Evolutionary conservation across 768 basidiomycete species (phyloP).

Genomic region (Kwoniella botswanensis): DNA sequence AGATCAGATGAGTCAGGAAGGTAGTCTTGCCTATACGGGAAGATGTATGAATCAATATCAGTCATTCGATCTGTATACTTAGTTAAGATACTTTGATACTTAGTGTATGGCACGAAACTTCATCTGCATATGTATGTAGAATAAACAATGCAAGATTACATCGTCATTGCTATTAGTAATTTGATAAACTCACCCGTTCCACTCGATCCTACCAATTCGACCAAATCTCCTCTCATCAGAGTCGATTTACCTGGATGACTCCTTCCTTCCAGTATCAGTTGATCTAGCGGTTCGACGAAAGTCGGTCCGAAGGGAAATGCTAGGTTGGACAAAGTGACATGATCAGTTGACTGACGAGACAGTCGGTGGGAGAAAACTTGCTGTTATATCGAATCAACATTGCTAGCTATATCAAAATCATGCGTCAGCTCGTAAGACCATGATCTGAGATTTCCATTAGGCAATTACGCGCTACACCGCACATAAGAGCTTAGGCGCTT

Average conservation of each 20-base stretch:
- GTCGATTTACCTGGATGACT: slow-evolving; percentile 41
- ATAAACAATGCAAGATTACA: too few species aligned
- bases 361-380: slow-evolving; percentile 17
- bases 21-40: slow-evolving; percentile 44
- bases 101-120: too few species aligned
- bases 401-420: slow-evolving; percentile 20
- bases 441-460: background rate
- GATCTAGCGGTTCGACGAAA: slow-evolving; percentile 41
- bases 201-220: slow-evolving; percentile 43
- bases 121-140: too few species aligned
- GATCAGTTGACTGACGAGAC: too few species aligned
- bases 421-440: background rate
- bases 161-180: too few species aligned
- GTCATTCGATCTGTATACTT: background rate
- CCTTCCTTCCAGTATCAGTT: slow-evolving; percentile 28
- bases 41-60: background rate
- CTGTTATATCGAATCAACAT: slow-evolving; percentile 41
- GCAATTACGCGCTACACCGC: too few species aligned
- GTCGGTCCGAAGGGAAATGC: slow-evolving; percentile 47
- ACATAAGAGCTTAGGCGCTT: background rate
- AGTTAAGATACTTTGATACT: too few species aligned
- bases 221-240: slow-evolving; percentile 46
- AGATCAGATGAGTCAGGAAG: slow-evolving; percentile 42
- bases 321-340: slow-evolving; percentile 1
- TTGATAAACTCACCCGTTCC: slow-evolving; percentile 40